A percentile compares a stretch with the other conserved stretches of the same genome.
Conservation (phyloP, 148 eudicot species). For the Amaranthus hypochondriacus region DNA sequence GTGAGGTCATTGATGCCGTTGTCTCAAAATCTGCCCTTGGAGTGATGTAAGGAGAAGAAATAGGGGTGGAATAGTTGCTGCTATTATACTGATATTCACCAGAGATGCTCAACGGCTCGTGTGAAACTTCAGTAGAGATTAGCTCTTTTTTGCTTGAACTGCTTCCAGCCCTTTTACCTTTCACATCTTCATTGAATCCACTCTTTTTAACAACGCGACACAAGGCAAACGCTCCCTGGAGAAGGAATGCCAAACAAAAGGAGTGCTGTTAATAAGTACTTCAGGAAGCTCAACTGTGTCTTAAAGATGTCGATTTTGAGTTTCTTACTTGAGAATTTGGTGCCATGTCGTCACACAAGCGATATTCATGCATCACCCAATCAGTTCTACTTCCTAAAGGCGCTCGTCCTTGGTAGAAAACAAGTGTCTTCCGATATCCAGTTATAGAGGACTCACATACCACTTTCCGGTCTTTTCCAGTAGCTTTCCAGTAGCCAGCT, state of each 20-base stretch:
- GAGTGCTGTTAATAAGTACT: background rate
- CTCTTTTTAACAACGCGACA: conserved; percentile 67
- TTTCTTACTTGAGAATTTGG: conserved; percentile 53
- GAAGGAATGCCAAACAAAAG: conserved; percentile 11
- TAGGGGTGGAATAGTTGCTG: conserved; percentile 56
- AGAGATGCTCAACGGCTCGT: conserved; percentile 38
- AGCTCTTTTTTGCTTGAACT: conserved; percentile 34
- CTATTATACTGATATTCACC: conserved; percentile 40
- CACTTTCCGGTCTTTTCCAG: conserved; percentile 82
- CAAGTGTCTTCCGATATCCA: conserved; percentile 79
- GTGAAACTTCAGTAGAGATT: conserved; percentile 23
- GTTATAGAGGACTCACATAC: conserved; percentile 49
- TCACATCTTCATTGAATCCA: conserved; percentile 37
- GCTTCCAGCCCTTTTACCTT: conserved; percentile 33
- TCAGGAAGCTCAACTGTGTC: conserved; percentile 7
- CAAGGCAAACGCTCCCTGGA: conserved; percentile 67
- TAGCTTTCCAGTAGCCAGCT: conserved; percentile 96
- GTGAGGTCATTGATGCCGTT: conserved; percentile 35
- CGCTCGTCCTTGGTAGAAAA: conserved; percentile 81
- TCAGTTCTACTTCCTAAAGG: conserved; percentile 79
- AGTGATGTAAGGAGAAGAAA: conserved; percentile 48
- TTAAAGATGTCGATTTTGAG: background rate
- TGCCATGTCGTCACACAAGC: conserved; percentile 60
- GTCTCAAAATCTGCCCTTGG: conserved; percentile 40
- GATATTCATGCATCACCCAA: conserved; percentile 95